Conservation (phyloP, 2,329 filamentous ascomycete species). For the Nigrospora osmanthi region DNA sequence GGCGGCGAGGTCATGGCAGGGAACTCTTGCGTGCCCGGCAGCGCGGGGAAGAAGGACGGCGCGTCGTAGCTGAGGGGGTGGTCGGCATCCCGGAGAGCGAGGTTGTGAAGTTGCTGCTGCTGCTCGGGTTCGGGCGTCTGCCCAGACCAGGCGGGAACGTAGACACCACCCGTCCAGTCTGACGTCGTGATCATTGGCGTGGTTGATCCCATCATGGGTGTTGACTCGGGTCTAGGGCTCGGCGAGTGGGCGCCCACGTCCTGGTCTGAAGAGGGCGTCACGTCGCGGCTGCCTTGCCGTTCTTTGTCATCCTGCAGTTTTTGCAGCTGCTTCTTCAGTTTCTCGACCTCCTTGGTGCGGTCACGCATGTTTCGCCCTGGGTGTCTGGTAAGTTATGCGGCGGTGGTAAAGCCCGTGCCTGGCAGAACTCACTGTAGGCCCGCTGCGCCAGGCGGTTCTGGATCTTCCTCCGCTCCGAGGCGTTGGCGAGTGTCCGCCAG, state of each 20-base stretch:
- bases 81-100: too few relatives aligned
- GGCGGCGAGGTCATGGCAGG: too few relatives aligned
- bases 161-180: neutral
- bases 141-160: too few relatives aligned
- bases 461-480: constrained; percentile 24
- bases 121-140: too few relatives aligned
- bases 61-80: too few relatives aligned
- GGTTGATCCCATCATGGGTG: too few relatives aligned
- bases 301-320: constrained; percentile 20
- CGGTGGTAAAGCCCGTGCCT: neutral
- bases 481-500: constrained; percentile 23
- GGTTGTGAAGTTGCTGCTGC: too few relatives aligned
- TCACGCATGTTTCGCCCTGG: constrained; percentile 24
- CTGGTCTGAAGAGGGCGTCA: neutral
- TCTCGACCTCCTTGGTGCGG: constrained; percentile 23
- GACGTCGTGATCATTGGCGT: neutral
- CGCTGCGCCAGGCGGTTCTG: constrained; percentile 25
- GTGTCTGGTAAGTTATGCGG: constrained; percentile 3
- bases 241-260: neutral
- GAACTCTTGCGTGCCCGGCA: too few relatives aligned
- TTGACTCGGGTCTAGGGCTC: too few relatives aligned
- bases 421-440: constrained; percentile 19
- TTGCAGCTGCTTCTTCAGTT: constrained; percentile 22
- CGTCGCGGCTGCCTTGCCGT: constrained; percentile 6
- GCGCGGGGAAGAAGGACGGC: too few relatives aligned